Evolutionary conservation across 2,329 filamentous ascomycete genomes (phyloP).

Genomic region (Fonsecaea monophora): DNA sequence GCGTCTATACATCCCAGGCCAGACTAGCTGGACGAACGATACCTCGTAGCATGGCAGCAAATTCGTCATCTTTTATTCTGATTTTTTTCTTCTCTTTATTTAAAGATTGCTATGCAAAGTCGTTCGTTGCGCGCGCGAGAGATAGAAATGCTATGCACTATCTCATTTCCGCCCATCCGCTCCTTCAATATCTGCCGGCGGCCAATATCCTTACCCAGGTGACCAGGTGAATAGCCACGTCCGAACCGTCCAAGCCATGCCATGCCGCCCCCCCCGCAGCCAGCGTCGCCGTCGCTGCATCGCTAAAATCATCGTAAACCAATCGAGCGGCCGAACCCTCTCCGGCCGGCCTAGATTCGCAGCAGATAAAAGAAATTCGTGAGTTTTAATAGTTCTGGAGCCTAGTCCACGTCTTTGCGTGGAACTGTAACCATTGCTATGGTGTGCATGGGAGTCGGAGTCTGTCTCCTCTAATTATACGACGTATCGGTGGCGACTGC

Average conservation of each 20-base stretch:
- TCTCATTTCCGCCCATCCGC: neutral
- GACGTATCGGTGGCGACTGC: conserved; percentile 39
- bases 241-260: neutral
- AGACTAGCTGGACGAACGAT: no score
- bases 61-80: neutral
- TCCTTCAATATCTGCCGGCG: neutral
- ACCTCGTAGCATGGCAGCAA: neutral
- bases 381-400: conserved; percentile 1
- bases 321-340: neutral
- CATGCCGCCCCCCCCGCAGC: neutral
- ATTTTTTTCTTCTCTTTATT: neutral
- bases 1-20: no score
- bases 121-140: neutral
- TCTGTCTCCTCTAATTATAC: conserved; percentile 20
- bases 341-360: neutral
- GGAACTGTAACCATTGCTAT: neutral
- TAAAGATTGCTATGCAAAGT: neutral
- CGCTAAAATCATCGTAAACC: conserved; percentile 22
- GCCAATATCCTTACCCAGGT: neutral
- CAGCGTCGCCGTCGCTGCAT: conserved; percentile 12
- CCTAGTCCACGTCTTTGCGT: conserved; percentile 4
- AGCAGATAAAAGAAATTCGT: conserved; percentile 31
- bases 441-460: neutral
- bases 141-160: neutral
- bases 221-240: neutral